Base-by-base conservation (phyloP, 1,284 basidiomycete genomes). In the Abortiporus biennis region DNA sequence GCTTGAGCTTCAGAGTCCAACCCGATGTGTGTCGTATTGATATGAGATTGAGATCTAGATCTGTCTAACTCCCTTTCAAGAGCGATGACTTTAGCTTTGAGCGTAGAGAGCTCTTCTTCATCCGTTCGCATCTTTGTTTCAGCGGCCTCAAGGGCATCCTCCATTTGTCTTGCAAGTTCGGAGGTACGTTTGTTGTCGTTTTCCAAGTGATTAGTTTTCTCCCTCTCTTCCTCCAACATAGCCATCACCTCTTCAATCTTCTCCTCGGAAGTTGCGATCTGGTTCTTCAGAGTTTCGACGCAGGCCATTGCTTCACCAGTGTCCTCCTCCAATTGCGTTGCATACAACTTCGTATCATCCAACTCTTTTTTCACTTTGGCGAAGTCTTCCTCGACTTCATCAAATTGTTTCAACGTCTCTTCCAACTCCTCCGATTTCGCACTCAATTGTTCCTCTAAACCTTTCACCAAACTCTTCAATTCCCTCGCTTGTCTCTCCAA, bases 91-190 rank as follows among this genome's bases (percentile, higher is more conserved):
- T 72, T 78, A 35, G 64, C 63, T 43, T 71, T 72, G 38, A 87
- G 63, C 0, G 73, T 61, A 13, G 67, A 61, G 33, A 83, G 48
- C 39, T 67, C 67, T 15, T 77, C 72, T 37, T 78, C 76, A 50
- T 87, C 84, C 1, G 69, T 65, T 17, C 59, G 57, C 69, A 80
- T 84, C 62, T 78, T 79, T 55, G 68, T 65, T 56, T 86, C 81
- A 0, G 77, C 77, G 6, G 77, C 82, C 40, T 82, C 75, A 39
- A 90, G 59, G 0, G 85, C 87, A 4, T 80, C 74, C 49, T 88
- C 80, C 69, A 86, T 68, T 55, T 88, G 80, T 31, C 68, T 61
- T 13, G 68, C 73, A 3, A 79, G 65, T 48, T 81, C 76, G 5
- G 66, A 61, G 2, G 72, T 69, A 25, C 74, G 67, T 29, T 75